Base-by-base conservation (phyloP, 805 yeast species). In the Schwanniomyces pseudopolymorphus region DNA sequence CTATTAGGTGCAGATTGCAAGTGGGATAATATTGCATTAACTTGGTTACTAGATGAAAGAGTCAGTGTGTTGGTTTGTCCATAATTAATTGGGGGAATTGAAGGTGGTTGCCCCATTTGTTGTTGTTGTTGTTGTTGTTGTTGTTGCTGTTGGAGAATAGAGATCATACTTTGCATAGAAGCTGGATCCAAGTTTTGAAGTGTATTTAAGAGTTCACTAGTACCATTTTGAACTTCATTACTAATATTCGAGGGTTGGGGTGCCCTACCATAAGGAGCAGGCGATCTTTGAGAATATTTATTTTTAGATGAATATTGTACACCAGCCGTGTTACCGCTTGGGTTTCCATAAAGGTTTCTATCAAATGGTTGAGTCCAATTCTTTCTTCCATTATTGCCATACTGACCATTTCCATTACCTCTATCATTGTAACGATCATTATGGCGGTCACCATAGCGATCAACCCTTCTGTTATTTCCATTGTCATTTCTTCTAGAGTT, bases 161-260 rank as follows among this genome's bases (percentile, higher is more conserved):
- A 51, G 10, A 69, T 54, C 50, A 69, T 59, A 43, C 54, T 66
- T 45, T 69, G 74, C 56, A 63, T 60, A 17, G 72, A 57, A 16
- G 58, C 51, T 2, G 70, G 70, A 43, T 67, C 70, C 50, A 69
- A 50, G 26, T 49, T 56, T 47, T 56, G 64, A 20, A 60, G 47
- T 11, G 58, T 55, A 38, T 50, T 57, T 22, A 53, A 20, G 3
- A 53, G 42, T 7, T 31, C 37, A 11, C 36, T 37, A 24, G 39
- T 47, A 14, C 16, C 27, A 7, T 38, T 39, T 14, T 36, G 43
- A 16, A 27, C 31, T 13, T 37, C 39, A 11, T 26, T 27, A n/a
- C 17, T 25, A 44, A 36, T 40, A 50, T 41, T 20, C 33, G 42
- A 42, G 17, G 46, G 40, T 42, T 43, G 50, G n/a, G 49, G 52